phyloP scores from a whole-genome alignment of 352 stramenopile species.

The Phytophthora pini region DNA sequence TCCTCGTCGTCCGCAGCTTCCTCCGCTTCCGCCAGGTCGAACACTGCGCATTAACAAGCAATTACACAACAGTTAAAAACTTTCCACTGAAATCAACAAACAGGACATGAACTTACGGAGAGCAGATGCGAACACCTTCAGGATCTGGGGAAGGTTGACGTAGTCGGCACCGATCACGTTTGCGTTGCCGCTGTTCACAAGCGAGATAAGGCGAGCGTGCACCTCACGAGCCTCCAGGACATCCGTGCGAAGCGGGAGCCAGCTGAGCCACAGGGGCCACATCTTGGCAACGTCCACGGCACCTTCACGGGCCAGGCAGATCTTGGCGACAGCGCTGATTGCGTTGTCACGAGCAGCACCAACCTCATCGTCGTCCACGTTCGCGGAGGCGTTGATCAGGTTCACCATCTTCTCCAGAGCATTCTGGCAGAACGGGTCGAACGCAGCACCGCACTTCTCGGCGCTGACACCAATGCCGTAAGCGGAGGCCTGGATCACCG shows the following conservation, averaged over 20 bases:
- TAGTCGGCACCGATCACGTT: slow-evolving; percentile 77
- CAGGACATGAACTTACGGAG: slow-evolving; percentile 54
- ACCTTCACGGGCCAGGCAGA: slow-evolving; percentile 61
- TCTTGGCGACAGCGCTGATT: slow-evolving; percentile 85
- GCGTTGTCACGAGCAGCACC: slow-evolving; percentile 81
- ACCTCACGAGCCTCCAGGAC: slow-evolving; percentile 81
- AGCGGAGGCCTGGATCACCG: slow-evolving; percentile 79
- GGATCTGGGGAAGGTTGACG: slow-evolving; percentile 61
- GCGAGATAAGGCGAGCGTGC: slow-evolving; percentile 72
- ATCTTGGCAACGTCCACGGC: slow-evolving; percentile 67
- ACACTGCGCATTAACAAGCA: slow-evolving; percentile 44
- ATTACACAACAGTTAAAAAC: slow-evolving; percentile 30
- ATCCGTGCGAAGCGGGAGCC: slow-evolving; percentile 81
- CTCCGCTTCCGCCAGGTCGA: slow-evolving; percentile 63
- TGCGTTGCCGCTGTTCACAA: slow-evolving; percentile 64
- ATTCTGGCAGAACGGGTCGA: slow-evolving; percentile 70
- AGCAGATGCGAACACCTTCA: slow-evolving; percentile 83
- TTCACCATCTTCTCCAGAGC: slow-evolving; percentile 81
- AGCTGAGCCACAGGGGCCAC: slow-evolving; percentile 81
- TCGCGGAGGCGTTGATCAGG: slow-evolving; percentile 57
- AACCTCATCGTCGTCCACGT: slow-evolving; percentile 67
- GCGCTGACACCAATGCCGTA: slow-evolving; percentile 88
- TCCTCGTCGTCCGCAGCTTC: slow-evolving; percentile 74
- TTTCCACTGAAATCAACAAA: slow-evolving; percentile 13
- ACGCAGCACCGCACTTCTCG: slow-evolving; percentile 75